These are phyloP conservation scores for Leishmania aethiopica DNA, from an alignment of 208 protist genomes.

Conservation along the genomic window DNA sequence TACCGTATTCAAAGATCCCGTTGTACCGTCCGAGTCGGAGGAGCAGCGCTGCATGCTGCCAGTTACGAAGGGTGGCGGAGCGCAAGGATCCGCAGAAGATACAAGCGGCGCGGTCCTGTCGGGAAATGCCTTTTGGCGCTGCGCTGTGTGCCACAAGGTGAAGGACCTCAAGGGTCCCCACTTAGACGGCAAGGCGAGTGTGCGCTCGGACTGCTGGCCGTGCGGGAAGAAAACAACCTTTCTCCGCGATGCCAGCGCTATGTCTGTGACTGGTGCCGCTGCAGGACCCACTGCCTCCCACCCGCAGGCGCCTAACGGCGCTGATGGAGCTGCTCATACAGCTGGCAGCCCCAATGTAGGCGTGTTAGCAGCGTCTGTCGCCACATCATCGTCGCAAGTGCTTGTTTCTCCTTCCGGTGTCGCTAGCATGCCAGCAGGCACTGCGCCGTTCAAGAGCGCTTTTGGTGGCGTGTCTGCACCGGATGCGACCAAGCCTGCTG, in stretches of 20 bases:
- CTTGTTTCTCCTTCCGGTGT: too few species aligned
- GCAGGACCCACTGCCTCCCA: too few species aligned
- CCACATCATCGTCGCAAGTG: not conserved
- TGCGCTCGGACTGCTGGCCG: slow-evolving; percentile 1
- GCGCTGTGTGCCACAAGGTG: not conserved
- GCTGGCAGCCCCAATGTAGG: too few species aligned
- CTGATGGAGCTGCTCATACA: too few species aligned
- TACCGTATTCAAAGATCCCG: not conserved
- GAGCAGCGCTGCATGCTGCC: not conserved
- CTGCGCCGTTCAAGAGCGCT: too few species aligned
- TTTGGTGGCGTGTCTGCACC: too few species aligned
- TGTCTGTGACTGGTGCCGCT: not conserved
- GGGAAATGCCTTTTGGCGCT: not conserved
- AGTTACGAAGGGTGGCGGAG: not conserved
- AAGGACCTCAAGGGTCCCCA: not conserved
- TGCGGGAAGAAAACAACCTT: not conserved
- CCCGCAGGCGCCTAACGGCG: too few species aligned
- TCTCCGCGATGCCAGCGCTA: not conserved
- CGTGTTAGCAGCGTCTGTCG: too few species aligned
- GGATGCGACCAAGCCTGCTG: too few species aligned
- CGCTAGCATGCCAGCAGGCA: too few species aligned
- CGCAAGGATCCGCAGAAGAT: not conserved
- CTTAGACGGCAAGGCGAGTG: not conserved
- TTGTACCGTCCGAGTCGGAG: not conserved
- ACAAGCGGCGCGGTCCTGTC: not conserved